Conservation (phyloP, 2,329 filamentous ascomycete genomes). For the Diaporthe citri region DNA sequence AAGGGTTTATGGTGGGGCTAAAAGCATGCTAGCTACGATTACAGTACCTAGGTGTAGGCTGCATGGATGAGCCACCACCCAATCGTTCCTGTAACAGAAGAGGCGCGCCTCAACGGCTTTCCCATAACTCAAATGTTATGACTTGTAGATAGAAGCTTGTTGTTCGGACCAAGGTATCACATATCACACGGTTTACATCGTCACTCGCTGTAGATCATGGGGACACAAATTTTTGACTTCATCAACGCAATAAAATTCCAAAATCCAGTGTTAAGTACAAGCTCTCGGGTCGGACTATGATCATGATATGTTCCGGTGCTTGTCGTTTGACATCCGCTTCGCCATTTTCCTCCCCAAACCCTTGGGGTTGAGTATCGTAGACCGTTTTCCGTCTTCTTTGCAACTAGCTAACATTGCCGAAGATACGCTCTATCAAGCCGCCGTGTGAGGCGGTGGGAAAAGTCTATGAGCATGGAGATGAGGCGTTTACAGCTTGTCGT, state of each 20-base stretch:
- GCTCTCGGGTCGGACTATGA: constrained; percentile 51
- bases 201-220: background rate
- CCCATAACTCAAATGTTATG: background rate
- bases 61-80: background rate
- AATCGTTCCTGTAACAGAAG: background rate
- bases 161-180: background rate
- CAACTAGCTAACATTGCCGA: constrained; percentile 40
- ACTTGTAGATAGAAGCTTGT: background rate
- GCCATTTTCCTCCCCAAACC: constrained; percentile 47
- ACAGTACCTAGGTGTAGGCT: background rate
- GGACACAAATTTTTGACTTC: background rate
- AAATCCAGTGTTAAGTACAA: constrained; percentile 60
- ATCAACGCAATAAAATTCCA: constrained; percentile 36
- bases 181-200: background rate
- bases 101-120: background rate
- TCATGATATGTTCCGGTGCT: constrained; percentile 52
- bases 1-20: constrained; percentile 20
- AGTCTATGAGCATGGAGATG: constrained; percentile 60
- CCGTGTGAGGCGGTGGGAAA: constrained; percentile 54
- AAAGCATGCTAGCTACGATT: constrained; percentile 10
- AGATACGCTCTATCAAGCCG: constrained; percentile 56
- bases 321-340: constrained; percentile 52
- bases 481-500: constrained; percentile 93
- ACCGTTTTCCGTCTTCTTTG: constrained; percentile 43
- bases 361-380: constrained; percentile 36